A percentile compares a stretch with the other conserved stretches of the same genome.
Conservation (phyloP, 169 alveolate genomes). For the Cryptosporidium bovis region DNA sequence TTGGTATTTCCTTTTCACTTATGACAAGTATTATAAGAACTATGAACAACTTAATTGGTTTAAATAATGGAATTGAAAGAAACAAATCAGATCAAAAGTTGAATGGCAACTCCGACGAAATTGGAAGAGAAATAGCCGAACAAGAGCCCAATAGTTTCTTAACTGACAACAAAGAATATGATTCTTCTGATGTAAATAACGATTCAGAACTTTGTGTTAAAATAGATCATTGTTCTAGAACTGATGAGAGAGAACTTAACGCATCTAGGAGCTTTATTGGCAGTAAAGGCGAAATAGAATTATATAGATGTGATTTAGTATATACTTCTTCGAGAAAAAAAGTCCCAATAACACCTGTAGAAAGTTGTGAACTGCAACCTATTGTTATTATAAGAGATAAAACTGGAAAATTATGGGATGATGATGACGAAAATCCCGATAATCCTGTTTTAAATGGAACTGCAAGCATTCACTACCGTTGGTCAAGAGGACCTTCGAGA, state of each 20-base stretch:
- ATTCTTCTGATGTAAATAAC: neutral
- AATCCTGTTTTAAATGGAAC: slow-evolving; percentile 76
- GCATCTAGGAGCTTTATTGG: neutral
- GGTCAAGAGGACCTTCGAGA: slow-evolving; percentile 85
- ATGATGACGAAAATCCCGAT: slow-evolving; percentile 71
- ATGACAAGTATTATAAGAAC: slow-evolving; percentile 10
- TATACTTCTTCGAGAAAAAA: slow-evolving; percentile 78
- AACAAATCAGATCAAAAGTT: slow-evolving; percentile 22
- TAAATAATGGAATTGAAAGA: neutral
- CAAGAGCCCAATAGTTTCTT: neutral
- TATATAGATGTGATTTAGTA: slow-evolving; percentile 78
- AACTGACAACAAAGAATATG: neutral
- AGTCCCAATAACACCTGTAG: slow-evolving; percentile 83
- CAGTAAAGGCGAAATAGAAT: slow-evolving; percentile 29
- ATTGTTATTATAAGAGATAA: slow-evolving; percentile 81
- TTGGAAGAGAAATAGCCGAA: slow-evolving; percentile 1
- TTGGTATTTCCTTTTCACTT: neutral
- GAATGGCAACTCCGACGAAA: neutral
- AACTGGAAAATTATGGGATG: slow-evolving; percentile 80
- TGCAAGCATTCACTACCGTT: slow-evolving; percentile 79
- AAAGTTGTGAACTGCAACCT: slow-evolving; percentile 83
- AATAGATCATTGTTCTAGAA: too few species aligned
- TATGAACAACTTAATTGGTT: slow-evolving; percentile 18
- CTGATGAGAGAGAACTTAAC: slow-evolving; percentile 2
- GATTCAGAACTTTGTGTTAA: slow-evolving; percentile 5